Base-by-base conservation (phyloP, 352 stramenopile species). In the Globisporangium okanoganense region DNA sequence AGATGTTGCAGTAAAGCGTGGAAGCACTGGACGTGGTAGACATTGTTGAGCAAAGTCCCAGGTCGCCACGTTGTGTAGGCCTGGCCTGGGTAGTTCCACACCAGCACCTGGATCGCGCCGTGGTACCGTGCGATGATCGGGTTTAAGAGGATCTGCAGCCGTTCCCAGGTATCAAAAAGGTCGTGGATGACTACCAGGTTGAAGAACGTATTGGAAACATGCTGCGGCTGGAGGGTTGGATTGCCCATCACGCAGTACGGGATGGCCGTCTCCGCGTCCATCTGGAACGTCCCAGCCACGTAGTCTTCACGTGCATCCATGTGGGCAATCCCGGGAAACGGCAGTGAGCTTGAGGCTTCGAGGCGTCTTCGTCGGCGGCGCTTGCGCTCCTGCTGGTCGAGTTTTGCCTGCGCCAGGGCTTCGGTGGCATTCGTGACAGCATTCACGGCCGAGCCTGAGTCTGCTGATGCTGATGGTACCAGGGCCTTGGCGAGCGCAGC, bases 51-150 rank as follows among this genome's bases (percentile, higher is more conserved):
- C 40, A 94, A 38, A 43, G 84, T 79, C 4, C 93, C 89, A 25
- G 82, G 71, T 12, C 88, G 75, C 90, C 94, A 99, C 25, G 94
- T 84, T 22, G 94, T 98, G 68, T 97, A 98, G 0, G 95, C 96
- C 69, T 99, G 96, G 9, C 96, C 95, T 0, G 96, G 95, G 71
- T 98, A 98, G 71, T 99, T 99, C 92, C 95, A 99, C 18, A 99
- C 58, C 22, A 99, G 70, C 22, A 97, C 84, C 66, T 97, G 84
- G 6, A 87, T 66, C 9, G 75, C 70, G 18, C 93, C 95, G 31
- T 79, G 68, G 78, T 98, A 98, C 22, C 88, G 78, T 25, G 79
- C 63, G 20, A 97, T 67, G 56, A 99, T 78, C 20, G 90, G 86
- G 45, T 88, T 78, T 9, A 99, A 78, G 44, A 98, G 76, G 73